phyloP scores from a whole-genome alignment of 129 eudicot species.

The Heracleum sosnowskyi region DNA sequence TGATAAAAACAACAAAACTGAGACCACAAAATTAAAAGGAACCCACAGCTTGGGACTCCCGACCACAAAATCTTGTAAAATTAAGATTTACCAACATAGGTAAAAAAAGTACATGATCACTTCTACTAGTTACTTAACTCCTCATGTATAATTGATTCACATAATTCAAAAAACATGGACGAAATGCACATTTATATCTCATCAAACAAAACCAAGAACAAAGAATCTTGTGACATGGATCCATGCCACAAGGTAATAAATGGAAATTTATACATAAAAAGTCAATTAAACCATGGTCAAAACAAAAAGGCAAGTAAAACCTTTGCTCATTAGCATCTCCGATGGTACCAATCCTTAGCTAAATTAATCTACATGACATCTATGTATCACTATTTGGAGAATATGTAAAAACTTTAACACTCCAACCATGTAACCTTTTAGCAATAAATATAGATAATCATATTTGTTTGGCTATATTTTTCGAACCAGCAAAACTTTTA shows the following conservation, averaged over 20 bases:
- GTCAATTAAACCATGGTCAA: not conserved
- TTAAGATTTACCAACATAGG: not conserved
- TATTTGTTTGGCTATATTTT: too few species aligned
- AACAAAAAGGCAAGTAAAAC: not conserved
- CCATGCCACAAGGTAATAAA: not conserved
- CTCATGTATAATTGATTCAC: not conserved
- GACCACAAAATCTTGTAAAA: not conserved
- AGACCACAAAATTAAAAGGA: not conserved
- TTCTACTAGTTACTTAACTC: not conserved
- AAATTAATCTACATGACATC: too few species aligned
- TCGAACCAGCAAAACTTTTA: too few species aligned
- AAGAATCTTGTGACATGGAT: not conserved
- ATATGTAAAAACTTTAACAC: too few species aligned
- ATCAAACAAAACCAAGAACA: not conserved
- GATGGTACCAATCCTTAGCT: too few species aligned
- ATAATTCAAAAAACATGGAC: not conserved
- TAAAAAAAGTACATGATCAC: not conserved
- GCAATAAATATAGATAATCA: too few species aligned
- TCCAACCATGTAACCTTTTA: too few species aligned
- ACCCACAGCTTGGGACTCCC: not conserved
- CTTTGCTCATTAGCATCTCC: not conserved
- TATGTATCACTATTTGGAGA: too few species aligned
- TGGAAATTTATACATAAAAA: not conserved
- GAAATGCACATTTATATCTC: conserved; percentile 1
- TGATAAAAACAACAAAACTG: not conserved